A percentile compares a stretch with the other conserved stretches of the same genome.
Conservation (phyloP, 164 flowering plant species). For the Chimonanthus praecox region DNA sequence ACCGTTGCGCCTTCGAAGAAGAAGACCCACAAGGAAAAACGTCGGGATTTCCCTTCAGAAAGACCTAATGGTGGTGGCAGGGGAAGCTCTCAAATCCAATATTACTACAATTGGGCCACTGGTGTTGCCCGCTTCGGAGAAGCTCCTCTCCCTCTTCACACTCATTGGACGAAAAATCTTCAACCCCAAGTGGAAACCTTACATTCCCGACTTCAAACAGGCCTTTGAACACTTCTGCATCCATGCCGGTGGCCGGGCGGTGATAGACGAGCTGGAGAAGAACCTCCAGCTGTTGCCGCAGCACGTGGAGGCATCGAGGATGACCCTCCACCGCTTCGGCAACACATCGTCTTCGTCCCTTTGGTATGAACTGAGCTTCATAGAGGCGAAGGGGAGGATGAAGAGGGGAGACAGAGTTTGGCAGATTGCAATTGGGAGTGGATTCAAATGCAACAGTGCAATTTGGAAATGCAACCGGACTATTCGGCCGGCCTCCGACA, state of each 20-base stretch:
- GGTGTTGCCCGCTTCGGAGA: constrained; percentile 15
- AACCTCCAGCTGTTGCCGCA: constrained; percentile 19
- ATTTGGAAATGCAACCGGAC: constrained; percentile 22
- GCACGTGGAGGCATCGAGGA: constrained; percentile 34
- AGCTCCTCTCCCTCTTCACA: constrained; percentile 18
- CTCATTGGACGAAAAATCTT: constrained; percentile 17
- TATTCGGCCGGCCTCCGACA: not conserved
- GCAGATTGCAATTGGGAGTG: constrained; percentile 31
- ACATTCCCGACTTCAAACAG: constrained; percentile 60
- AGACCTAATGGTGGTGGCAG: constrained; percentile 23
- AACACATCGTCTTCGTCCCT: constrained; percentile 34
- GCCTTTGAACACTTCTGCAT: constrained; percentile 75
- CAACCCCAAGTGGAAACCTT: constrained; percentile 54
- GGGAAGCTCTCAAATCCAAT: constrained; percentile 18
- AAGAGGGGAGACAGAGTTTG: constrained; percentile 27
- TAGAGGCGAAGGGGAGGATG: constrained; percentile 32
- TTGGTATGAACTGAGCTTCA: constrained; percentile 35
- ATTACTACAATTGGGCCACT: constrained; percentile 21
- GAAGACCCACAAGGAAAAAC: constrained; percentile 43
- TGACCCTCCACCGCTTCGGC: constrained; percentile 36
- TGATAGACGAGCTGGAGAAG: constrained; percentile 57
- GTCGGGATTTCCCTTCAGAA: constrained; percentile 33
- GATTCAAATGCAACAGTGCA: constrained; percentile 35
- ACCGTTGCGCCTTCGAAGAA: constrained; percentile 53
- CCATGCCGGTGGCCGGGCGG: constrained; percentile 69